These are phyloP conservation scores for Colletotrichum sp. DNA, from an alignment of 2,329 filamentous ascomycete species.

Conservation along the genomic window DNA sequence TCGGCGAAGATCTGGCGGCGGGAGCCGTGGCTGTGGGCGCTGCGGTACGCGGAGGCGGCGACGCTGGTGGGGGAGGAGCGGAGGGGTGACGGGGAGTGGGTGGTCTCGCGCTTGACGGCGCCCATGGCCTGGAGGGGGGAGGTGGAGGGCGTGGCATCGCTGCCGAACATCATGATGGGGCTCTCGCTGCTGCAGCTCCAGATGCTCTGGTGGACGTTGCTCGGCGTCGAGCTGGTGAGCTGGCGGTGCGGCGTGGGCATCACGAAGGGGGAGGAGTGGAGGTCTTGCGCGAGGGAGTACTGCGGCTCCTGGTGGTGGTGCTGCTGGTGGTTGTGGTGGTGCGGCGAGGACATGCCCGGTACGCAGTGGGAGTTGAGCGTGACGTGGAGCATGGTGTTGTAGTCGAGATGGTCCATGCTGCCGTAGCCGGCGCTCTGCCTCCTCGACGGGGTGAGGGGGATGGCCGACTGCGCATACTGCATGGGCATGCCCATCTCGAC, in stretches of 20 bases:
- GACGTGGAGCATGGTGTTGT: conserved; percentile 42
- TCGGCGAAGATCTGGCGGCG: conserved; percentile 47
- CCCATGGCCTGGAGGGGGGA: conserved; percentile 36
- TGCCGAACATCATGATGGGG: conserved; percentile 43
- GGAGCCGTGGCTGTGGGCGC: conserved; percentile 28
- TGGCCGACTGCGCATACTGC: conserved; percentile 7
- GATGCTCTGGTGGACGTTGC: conserved; percentile 37
- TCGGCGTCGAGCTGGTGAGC: conserved; percentile 42
- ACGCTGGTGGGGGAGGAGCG: conserved; percentile 36
- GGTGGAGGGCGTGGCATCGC: conserved; percentile 30
- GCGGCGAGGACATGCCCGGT: conserved; percentile 18
- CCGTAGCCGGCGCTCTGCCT: conserved; percentile 16
- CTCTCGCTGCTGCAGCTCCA: conserved; percentile 46
- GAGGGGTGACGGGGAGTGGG: conserved; percentile 33
- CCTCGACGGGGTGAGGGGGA: conserved; percentile 16
- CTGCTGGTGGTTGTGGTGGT: background rate
- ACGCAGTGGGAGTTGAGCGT: conserved; percentile 22
- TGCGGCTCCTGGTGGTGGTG: conserved; percentile 1
- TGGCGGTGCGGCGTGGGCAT: conserved; percentile 22
- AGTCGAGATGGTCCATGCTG: conserved; percentile 36
- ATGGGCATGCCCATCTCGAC: conserved; percentile 15
- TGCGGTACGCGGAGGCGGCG: conserved; percentile 28
- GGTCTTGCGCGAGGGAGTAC: conserved; percentile 17
- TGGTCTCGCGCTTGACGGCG: conserved; percentile 37
- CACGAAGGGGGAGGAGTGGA: conserved; percentile 22